Evolutionary conservation across 371 early-diverging fungal species (phyloP).

Genomic region (Mortierella sp.): DNA sequence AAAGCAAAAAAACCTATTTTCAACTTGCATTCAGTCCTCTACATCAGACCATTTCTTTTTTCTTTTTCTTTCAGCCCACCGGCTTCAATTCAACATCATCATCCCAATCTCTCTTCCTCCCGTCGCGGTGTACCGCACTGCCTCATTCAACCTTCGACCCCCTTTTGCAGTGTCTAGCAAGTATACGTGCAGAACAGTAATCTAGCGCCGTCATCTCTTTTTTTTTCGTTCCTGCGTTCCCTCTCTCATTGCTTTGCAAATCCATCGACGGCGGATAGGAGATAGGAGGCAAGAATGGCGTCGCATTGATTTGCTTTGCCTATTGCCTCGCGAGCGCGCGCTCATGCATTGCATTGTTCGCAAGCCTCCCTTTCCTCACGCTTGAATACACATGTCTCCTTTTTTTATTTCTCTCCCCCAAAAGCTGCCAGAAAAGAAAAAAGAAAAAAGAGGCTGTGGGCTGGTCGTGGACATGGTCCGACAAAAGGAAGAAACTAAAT

Average conservation of each 20-base stretch:
- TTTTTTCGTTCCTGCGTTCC: slow-evolving; percentile 1
- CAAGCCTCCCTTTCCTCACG: neutral
- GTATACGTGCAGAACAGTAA: neutral
- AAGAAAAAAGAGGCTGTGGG: neutral
- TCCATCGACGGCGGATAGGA: neutral
- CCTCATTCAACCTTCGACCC: neutral
- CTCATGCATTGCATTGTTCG: slow-evolving; percentile 3
- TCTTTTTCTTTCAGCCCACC: neutral
- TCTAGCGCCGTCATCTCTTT: neutral
- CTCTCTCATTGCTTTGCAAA: neutral
- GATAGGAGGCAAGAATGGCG: neutral
- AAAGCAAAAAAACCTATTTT: neutral
- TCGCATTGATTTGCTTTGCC: neutral
- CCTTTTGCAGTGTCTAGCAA: neutral
- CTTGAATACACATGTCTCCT: neutral
- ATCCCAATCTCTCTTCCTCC: neutral
- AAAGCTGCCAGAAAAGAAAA: neutral
- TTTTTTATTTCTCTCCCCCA: neutral
- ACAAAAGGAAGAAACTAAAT: neutral
- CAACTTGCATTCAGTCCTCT: neutral
- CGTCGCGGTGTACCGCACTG: neutral
- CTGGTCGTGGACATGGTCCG: neutral
- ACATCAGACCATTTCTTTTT: neutral
- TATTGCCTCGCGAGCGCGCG: no score
- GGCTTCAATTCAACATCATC: no score